Evolutionary conservation across 805 yeast species (phyloP), one percentile per base, ranked within the genome.

Genomic region (Saccharomycopsis olivae): DNA sequence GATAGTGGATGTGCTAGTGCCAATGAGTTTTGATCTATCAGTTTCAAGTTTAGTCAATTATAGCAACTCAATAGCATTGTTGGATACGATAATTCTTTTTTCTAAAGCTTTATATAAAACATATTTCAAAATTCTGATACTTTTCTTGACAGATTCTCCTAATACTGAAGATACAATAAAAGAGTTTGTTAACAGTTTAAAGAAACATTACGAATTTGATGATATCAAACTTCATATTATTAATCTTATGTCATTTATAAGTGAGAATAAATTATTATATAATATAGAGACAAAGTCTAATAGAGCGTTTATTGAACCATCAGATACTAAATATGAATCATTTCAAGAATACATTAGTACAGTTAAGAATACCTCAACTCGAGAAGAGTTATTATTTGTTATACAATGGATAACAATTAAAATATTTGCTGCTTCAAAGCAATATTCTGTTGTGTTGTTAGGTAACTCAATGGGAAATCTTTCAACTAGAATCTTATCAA

Each of bases 401-500:
- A 35, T 45, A 6, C 28, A 41, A 15, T 42, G 48, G 43, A 33
- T 13, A 14, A 16, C 30, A 3, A 34, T 39, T 10, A 39, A 33
- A 18, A 24, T 29, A 8, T 45, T 23, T 36, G 39, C 41, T 6
- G 27, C 36, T 18, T 16, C 29, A 28, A 59, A 59, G 36, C 69
- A 68, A 4, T 65, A 65, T 40, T 65, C 62, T 39, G 43, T 66
- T 21, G 51, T 64, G 16, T 48, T 66, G 9, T 49, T 61, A 16
- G 54, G 56, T 40, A 51, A 41, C 64, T 57, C 63, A 41, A 63
- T 65, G 69, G 66, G 69, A 14, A 54, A 68, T 32, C 50, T 66
- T n/a, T 69, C 71, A 25, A 62, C 62, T 31, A 69, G 64, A 40
- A 59, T 65, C 28, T 54, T 67, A 18, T 60, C 69, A 4, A 53